Base-by-base conservation (phyloP, 1,139 yeast genomes). In the Arxiozyma slooffiae region DNA sequence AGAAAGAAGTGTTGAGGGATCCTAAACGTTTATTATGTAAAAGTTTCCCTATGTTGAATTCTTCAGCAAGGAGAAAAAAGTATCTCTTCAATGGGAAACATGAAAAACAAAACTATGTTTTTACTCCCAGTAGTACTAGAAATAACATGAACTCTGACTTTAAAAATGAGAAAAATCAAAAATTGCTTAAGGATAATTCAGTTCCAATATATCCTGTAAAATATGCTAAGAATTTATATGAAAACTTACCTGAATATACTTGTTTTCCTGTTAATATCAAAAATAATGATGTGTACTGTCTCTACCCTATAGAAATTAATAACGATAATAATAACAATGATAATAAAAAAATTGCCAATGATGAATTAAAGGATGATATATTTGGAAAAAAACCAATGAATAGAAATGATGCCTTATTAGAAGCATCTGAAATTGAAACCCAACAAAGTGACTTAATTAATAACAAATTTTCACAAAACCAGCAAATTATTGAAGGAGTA, bases 161-260 rank as follows among this genome's bases (percentile, higher is more conserved):
- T 18, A 23, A 34, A 14, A 20, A 26, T 34, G 24, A 20, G 4
- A 5, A 9, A 20, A 20, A 3, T 21, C 34, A 34, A 6, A 20
- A 42, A 14, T 37, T 34, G 16, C 18, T 18, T 17, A 26, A 9
- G 11, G 20, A 34, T 37, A 16, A 36, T n/a, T 20, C 21, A n/a
- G 36, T 14, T n/a, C 52, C 51, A 23, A 36, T 49, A 2, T 60
- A 66, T 3, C 66, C 66, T 5, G 45, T 62, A 34, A 64, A 60
- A 30, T 63, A 62, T 51, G 66, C 67, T 3, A 62, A 60, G 45
- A 56, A 60, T 34, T 55, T 63, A 20, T 63, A 63, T 50, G 61
- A 63, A 42, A 60, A 60, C 46, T 50, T 62, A 43, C 59, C 60
- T 48, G 55, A 60, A n/a, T 63, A 60, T 52, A 59, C 55, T 40